Conservation (phyloP, 352 stramenopile genomes). For the Plasmopara muralis region DNA sequence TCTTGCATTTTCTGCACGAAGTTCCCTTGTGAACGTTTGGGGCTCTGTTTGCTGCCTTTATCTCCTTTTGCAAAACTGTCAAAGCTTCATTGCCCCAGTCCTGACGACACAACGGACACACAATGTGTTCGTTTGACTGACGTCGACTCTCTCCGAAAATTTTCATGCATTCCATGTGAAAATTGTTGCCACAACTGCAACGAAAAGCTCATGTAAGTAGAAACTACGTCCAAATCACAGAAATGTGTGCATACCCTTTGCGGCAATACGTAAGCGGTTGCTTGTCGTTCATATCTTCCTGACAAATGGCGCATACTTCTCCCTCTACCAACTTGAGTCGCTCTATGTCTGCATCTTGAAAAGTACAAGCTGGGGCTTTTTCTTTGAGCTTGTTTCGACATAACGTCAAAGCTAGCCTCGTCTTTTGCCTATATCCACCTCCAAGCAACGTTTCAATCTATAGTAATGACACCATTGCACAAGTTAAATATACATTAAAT, state of each 20-base stretch:
- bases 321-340: conserved; percentile 59
- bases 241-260: conserved; percentile 52
- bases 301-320: conserved; percentile 80
- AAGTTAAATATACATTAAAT: not conserved
- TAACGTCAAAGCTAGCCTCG: conserved; percentile 10
- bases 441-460: conserved; percentile 63
- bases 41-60: conserved; percentile 60
- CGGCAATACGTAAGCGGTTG: conserved; percentile 68
- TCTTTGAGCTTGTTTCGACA: conserved; percentile 47
- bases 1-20: conserved; percentile 65
- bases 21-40: conserved; percentile 69
- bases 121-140: conserved; percentile 80
- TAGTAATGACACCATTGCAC: not conserved
- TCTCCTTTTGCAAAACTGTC: conserved; percentile 58
- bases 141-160: conserved; percentile 75
- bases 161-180: conserved; percentile 51
- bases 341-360: conserved; percentile 22
- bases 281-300: conserved; percentile 66
- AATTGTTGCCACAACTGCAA: conserved; percentile 30
- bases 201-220: conserved; percentile 2
- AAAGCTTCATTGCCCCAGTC: conserved; percentile 71
- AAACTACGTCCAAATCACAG: not conserved
- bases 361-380: conserved; percentile 10
- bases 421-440: conserved; percentile 49
- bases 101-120: conserved; percentile 75